A percentile compares a stretch with the other conserved stretches of the same genome.
Evolutionary conservation across 495 filamentous ascomycete species (phyloP).

Genomic region (Penicillium samsonianum): DNA sequence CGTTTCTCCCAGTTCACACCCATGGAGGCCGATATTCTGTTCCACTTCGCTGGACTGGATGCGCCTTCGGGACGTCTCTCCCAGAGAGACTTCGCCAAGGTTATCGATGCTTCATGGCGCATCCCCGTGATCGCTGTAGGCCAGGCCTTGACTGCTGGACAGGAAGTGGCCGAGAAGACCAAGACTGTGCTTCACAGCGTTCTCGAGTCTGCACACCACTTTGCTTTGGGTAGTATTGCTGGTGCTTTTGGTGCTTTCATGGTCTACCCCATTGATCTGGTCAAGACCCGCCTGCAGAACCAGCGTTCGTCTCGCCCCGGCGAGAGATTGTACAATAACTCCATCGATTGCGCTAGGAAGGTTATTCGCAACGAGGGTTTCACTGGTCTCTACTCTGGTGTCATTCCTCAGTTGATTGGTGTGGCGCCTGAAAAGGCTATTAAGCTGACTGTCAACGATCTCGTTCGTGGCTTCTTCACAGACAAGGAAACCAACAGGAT

Average conservation of each 20-base stretch:
- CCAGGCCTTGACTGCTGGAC: slow-evolving; percentile 37
- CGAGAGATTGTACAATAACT: slow-evolving; percentile 92
- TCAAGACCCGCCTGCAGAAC: slow-evolving; percentile 99
- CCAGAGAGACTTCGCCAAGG: slow-evolving; percentile 85
- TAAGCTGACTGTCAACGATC: slow-evolving; percentile 96
- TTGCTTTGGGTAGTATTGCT: slow-evolving; percentile 81
- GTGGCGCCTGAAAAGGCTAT: slow-evolving; percentile 99
- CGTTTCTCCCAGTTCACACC: slow-evolving; percentile 94
- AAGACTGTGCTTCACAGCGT: slow-evolving; percentile 59
- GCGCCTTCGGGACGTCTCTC: slow-evolving; percentile 82
- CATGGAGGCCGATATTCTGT: slow-evolving; percentile 98
- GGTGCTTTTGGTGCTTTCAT: slow-evolving; percentile 98
- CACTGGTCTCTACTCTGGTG: slow-evolving; percentile 86
- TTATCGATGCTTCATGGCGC: slow-evolving; percentile 90
- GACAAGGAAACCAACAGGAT: slow-evolving; percentile 77
- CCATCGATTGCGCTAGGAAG: slow-evolving; percentile 87
- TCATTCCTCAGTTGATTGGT: slow-evolving; percentile 91
- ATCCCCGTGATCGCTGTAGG: slow-evolving; percentile 51
- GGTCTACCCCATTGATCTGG: slow-evolving; percentile 98
- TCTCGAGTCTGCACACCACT: slow-evolving; percentile 84
- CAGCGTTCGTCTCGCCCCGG: slow-evolving; percentile 80
- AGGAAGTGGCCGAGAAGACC: slow-evolving; percentile 52
- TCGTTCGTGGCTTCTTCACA: slow-evolving; percentile 77
- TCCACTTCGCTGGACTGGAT: slow-evolving; percentile 95
- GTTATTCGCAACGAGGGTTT: slow-evolving; percentile 92